Percentiles rank a stretch among this genome's conserved stretches.
phyloP scores from a whole-genome alignment of 768 basidiomycete species.

The Termitomyces sp. region DNA sequence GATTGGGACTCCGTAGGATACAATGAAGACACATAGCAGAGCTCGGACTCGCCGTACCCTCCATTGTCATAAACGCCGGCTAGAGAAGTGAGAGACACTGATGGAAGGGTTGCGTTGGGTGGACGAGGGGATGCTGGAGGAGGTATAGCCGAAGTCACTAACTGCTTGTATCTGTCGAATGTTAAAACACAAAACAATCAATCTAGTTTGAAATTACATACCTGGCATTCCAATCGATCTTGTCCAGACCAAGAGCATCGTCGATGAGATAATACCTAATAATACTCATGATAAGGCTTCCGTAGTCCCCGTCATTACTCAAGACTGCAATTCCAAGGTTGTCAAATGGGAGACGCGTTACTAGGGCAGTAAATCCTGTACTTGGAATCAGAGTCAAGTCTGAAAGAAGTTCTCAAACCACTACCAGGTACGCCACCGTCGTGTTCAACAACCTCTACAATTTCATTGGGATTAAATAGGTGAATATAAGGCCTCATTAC shows the following conservation, averaged over 20 bases:
- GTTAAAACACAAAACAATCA: background rate
- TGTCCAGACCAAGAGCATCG: slow-evolving; percentile 13
- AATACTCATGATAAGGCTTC: slow-evolving; percentile 10
- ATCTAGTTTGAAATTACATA: background rate
- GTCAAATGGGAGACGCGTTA: slow-evolving; percentile 19
- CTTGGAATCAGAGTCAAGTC: background rate
- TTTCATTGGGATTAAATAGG: background rate
- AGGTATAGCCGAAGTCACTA: background rate
- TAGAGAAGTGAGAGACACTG: slow-evolving; percentile 6
- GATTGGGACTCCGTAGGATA: slow-evolving; percentile 5
- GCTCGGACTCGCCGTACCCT: slow-evolving; percentile 15
- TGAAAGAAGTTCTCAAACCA: background rate
- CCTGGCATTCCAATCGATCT: slow-evolving; percentile 20
- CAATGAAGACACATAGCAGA: slow-evolving; percentile 13
- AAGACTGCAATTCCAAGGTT: slow-evolving; percentile 23
- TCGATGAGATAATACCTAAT: slow-evolving; percentile 22
- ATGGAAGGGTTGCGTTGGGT: slow-evolving; percentile 9
- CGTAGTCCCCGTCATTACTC: slow-evolving; percentile 20
- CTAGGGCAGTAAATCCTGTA: slow-evolving; percentile 14
- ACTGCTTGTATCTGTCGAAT: background rate
- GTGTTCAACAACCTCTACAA: slow-evolving; percentile 10
- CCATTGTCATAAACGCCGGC: slow-evolving; percentile 13
- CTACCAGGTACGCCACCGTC: slow-evolving; percentile 6
- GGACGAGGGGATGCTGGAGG: slow-evolving; percentile 10
- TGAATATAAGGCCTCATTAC: background rate